Evolutionary conservation across 1,139 yeast genomes (phyloP), one percentile per base, ranked within the genome.

Genomic region (Blastobotrys proliferans): DNA sequence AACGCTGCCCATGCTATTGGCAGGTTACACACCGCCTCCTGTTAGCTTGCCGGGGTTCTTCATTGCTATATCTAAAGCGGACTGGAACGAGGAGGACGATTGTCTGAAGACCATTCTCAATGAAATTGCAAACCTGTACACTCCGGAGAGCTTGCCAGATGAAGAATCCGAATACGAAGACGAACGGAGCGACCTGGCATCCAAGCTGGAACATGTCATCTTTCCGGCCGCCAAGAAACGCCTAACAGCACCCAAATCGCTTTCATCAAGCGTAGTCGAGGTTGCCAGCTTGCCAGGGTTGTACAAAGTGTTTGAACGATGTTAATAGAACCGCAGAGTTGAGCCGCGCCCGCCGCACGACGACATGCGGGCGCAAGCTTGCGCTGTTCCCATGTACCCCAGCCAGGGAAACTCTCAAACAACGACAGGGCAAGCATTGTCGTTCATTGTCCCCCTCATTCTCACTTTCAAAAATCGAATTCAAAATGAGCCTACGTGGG

Each of bases 231-330:
- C 86, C 13, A 81, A 81, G 52, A 70, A 70, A 47, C 67, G 80
- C 37, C 75, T 88, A 27, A 60, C 87, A 16, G 95, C 94, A 0
- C 77, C 95, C 0, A 67, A 67, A 17, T 58, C 57, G 4, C 55
- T 88, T 25, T 52, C 64, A 2, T 60, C 70, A 17, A 81, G 78
- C 47, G 77, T 88, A 4, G 74, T 85, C 2, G 95, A 92, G 60
- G 78, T 94, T 33, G 97, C 98, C 0, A 90, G 83, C 58, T 67
- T 94, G 32, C 97, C 97, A 0, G 95, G 95, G 0, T 66, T 94
- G 43, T 94, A 94, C 63, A 77, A 73, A 55, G 95, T 94, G 4
- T 92, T 92, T 68, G 99, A 92, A 65, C 72, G 98, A 57, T 92
- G 98, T 59, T 88, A 51, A 58, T n/a, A n/a, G n/a, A n/a, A n/a